phyloP scores from a whole-genome alignment of 148 eudicot genomes.

The Rhododendron kiyosumense region DNA sequence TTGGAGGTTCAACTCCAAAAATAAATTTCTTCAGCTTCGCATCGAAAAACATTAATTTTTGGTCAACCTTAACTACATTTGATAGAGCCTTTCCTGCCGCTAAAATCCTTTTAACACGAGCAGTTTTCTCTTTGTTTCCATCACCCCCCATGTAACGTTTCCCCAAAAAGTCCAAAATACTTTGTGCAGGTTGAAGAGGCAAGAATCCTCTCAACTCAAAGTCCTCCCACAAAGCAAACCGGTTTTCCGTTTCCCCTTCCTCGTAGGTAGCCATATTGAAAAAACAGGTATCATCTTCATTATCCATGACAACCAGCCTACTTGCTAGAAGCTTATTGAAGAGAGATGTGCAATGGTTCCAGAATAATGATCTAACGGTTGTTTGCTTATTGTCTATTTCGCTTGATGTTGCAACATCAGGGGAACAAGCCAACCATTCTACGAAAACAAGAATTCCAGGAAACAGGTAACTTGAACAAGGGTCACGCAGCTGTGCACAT shows the following conservation, averaged over 20 bases:
- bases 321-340: conserved; percentile 44
- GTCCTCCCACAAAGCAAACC: conserved; percentile 52
- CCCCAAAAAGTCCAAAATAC: conserved; percentile 45
- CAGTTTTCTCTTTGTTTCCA: conserved; percentile 46
- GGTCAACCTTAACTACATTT: conserved; percentile 42
- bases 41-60: conserved; percentile 35
- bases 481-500: conserved; percentile 40
- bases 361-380: conserved; percentile 33
- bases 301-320: conserved; percentile 24
- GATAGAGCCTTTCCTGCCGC: conserved; percentile 48
- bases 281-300: conserved; percentile 48
- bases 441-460: conserved; percentile 54
- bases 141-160: conserved; percentile 30
- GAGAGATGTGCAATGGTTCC: conserved; percentile 44
- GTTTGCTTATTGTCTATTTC: conserved; percentile 28
- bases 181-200: conserved; percentile 56
- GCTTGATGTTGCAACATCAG: conserved; percentile 38
- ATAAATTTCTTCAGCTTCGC: conserved; percentile 35
- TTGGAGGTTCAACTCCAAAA: conserved; percentile 31
- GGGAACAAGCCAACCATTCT: conserved; percentile 57
- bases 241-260: conserved; percentile 46
- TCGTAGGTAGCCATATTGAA: conserved; percentile 45
- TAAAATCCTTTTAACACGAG: conserved; percentile 46
- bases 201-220: conserved; percentile 56
- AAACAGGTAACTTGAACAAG: conserved; percentile 44